phyloP scores from a whole-genome alignment of 2,329 filamentous ascomycete genomes.

The Aureobasidium musti region DNA sequence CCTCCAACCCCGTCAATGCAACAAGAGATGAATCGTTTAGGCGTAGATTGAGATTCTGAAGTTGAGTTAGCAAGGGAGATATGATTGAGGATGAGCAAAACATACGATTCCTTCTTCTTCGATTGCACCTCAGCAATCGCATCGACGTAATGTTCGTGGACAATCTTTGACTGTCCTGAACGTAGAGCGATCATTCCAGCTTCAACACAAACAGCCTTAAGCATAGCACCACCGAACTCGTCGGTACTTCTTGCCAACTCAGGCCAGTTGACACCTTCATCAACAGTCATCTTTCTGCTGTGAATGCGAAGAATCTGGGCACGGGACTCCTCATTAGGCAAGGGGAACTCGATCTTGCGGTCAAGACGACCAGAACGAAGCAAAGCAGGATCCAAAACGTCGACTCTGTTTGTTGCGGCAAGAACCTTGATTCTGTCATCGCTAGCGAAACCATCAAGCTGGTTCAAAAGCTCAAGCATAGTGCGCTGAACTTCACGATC shows the following conservation, averaged over 20 bases:
- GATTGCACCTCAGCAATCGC: conserved; percentile 94
- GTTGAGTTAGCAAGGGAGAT: neutral
- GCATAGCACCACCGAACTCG: conserved; percentile 95
- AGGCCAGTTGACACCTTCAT: conserved; percentile 90
- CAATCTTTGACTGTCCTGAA: conserved; percentile 93
- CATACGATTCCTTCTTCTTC: conserved; percentile 77
- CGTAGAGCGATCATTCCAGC: conserved; percentile 98
- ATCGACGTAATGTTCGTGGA: conserved; percentile 98
- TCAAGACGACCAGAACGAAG: conserved; percentile 90
- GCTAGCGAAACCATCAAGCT: conserved; percentile 95
- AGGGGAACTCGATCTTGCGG: conserved; percentile 96
- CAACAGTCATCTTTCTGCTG: conserved; percentile 96
- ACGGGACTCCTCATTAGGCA: conserved; percentile 95
- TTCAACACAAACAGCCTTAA: conserved; percentile 98
- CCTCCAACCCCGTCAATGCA: conserved; percentile 27
- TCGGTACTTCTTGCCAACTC: conserved; percentile 96
- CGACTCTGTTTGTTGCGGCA: conserved; percentile 90
- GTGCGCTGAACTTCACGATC: conserved; percentile 97
- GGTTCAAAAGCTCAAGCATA: conserved; percentile 98
- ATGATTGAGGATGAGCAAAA: neutral
- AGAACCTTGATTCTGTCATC: conserved; percentile 97
- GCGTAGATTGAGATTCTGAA: conserved; percentile 32
- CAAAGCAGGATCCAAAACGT: conserved; percentile 88
- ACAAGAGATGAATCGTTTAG: conserved; percentile 23
- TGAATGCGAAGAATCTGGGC: conserved; percentile 98